Conservation (phyloP, 2,329 filamentous ascomycete species). For the Alternaria triticina region DNA sequence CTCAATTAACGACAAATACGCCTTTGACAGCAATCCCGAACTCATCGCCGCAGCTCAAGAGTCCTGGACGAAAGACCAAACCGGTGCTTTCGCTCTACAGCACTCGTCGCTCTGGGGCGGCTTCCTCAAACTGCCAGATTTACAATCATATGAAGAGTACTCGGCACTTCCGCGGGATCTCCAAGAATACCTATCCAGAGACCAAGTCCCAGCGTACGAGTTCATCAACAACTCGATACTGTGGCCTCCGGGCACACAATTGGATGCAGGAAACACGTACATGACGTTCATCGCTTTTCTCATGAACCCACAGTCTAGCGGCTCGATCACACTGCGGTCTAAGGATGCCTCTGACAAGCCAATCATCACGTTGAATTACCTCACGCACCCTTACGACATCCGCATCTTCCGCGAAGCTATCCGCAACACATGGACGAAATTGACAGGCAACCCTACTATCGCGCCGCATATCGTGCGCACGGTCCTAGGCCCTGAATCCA, state of each 20-base stretch:
- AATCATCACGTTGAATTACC: constrained; percentile 60
- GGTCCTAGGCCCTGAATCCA: constrained; percentile 53
- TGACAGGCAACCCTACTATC: constrained; percentile 57
- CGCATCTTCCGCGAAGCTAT: constrained; percentile 37
- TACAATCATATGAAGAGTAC: constrained; percentile 50
- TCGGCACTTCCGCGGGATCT: constrained; percentile 54
- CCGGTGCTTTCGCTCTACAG: constrained; percentile 44
- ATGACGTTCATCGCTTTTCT: constrained; percentile 53
- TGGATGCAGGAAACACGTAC: constrained; percentile 45
- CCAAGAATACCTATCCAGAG: constrained; percentile 54
- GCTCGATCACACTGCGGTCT: constrained; percentile 61
- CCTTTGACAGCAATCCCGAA: constrained; percentile 41
- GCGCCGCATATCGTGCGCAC: constrained; percentile 57
- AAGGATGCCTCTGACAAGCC: constrained; percentile 59
- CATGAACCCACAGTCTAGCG: constrained; percentile 57
- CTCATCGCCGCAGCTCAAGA: constrained; percentile 52
- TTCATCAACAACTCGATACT: constrained; percentile 47
- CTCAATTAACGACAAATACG: constrained; percentile 48
- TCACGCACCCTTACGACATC: constrained; percentile 62
- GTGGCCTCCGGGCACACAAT: constrained; percentile 32
- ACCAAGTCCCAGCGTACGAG: constrained; percentile 65
- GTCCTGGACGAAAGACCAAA: constrained; percentile 51
- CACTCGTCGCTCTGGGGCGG: constrained; percentile 60
- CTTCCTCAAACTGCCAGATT: constrained; percentile 56
- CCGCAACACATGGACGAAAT: constrained; percentile 50